Percentiles rank a stretch among this genome's conserved stretches.
Conservation (phyloP, 768 basidiomycete species). For the Obba rivulosa region DNA sequence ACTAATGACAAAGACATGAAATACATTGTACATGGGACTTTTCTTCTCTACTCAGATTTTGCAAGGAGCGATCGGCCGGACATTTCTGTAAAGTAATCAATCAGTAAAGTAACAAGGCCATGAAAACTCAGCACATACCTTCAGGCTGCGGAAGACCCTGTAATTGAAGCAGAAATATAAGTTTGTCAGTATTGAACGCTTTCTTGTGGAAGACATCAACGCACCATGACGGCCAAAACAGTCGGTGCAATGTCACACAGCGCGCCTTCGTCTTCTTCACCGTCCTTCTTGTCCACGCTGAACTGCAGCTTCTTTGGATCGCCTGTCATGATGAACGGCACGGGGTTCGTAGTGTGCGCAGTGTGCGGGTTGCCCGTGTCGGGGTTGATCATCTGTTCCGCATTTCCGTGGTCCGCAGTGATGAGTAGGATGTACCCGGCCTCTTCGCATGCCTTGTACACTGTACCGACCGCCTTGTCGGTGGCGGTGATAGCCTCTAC, state of each 20-base stretch:
- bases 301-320: conserved; percentile 53
- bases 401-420: conserved; percentile 95
- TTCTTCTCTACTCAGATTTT: conserved; percentile 14
- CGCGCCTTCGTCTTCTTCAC: conserved; percentile 62
- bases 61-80: conserved; percentile 25
- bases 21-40: no score
- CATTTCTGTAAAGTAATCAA: conserved; percentile 23
- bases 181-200: not conserved
- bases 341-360: conserved; percentile 85
- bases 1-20: no score
- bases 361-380: conserved; percentile 86
- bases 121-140: conserved; percentile 32
- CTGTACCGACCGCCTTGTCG: conserved; percentile 82
- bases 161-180: not conserved
- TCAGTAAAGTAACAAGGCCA: no score
- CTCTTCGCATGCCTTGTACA: conserved; percentile 80
- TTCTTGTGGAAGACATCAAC: conserved; percentile 3
- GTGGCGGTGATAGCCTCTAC: conserved; percentile 85
- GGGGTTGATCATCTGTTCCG: conserved; percentile 87
- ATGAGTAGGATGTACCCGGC: conserved; percentile 84
- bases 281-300: conserved; percentile 41
- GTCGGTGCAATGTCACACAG: conserved; percentile 92
- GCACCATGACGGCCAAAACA: conserved; percentile 67
- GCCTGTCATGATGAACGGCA: conserved; percentile 86
- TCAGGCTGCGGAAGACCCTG: conserved; percentile 65